These are phyloP conservation scores for Noccaea bulbosa DNA, from an alignment of 345 rosid genomes.

Conservation along the genomic window DNA sequence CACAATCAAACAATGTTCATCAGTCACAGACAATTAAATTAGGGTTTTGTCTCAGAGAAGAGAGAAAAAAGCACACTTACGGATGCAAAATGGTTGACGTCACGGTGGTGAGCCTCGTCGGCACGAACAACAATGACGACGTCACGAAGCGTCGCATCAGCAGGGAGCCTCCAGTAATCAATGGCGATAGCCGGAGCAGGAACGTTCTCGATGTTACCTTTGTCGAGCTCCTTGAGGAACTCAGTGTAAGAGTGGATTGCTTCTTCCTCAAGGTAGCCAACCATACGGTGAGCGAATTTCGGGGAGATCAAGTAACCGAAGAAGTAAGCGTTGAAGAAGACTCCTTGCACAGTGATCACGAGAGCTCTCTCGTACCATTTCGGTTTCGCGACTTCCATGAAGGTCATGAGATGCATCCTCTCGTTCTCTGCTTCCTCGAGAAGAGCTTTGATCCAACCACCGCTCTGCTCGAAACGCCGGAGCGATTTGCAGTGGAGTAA, in stretches of 20 bases:
- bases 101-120: conserved; percentile 85
- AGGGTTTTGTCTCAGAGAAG: background rate
- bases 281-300: conserved; percentile 78
- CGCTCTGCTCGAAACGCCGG: conserved; percentile 73
- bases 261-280: conserved; percentile 85
- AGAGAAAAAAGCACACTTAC: conserved; percentile 40
- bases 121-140: conserved; percentile 74
- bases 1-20: conserved; percentile 1
- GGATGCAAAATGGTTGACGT: conserved; percentile 84
- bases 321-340: conserved; percentile 82
- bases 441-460: conserved; percentile 81
- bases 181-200: conserved; percentile 83
- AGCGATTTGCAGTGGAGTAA: conserved; percentile 78
- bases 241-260: conserved; percentile 83
- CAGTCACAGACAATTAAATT: background rate
- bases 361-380: conserved; percentile 82
- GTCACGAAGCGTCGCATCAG: conserved; percentile 63
- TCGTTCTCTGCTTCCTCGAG: conserved; percentile 91
- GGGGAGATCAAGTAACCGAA: conserved; percentile 71
- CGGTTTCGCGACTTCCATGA: conserved; percentile 79
- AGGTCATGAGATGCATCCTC: conserved; percentile 89
- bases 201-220: conserved; percentile 73
- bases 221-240: conserved; percentile 79
- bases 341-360: conserved; percentile 68
- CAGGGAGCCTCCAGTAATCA: conserved; percentile 78